Evolutionary conservation across 169 alveolate genomes (phyloP), one percentile per base, ranked within the genome.

Genomic region (Cryptosporidium parvum): DNA sequence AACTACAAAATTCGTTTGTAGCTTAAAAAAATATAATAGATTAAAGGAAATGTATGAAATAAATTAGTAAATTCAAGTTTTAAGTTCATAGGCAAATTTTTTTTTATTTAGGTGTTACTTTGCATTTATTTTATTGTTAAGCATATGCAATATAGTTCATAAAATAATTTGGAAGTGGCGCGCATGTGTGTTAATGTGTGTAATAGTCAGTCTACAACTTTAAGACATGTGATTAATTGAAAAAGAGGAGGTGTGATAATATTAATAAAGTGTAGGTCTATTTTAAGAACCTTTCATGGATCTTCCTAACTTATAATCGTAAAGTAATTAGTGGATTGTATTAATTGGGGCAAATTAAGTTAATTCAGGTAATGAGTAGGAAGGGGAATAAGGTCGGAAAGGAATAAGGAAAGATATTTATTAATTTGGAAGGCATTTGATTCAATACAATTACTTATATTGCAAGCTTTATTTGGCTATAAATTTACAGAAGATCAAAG

Each of bases 151-250:
- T 53, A 16, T 0, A 56, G 23, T 56, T 18, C 65, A 53, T 21
- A 56, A 12, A 5, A 9, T 42, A 42, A 26, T 26, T 56, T 56
- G 56, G 56, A 56, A 56, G 18, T 37, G 9, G 72, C 51, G 59
- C 89, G 65, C 69, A 80, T 80, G 89, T 80, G 89, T 80, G 89
- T 67, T 80, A 44, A 39, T 62, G 89, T 80, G 89, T 80, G 89
- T 80, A 80, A 44, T 6, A 61, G 48, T 62, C 44, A 23, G 56
- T 35, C 67, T 67, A 37, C 33, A 59, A 53, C 31, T 33, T 52
- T 59, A 67, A 80, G 89, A 80, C 89, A 80, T 80, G 89, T 80
- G 52, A 80, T 39, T 21, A 2, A 26, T 58, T 42, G 75, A 65
- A 65, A 65, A 65, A 33, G 72, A 65, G 52, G 52, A 80, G 70